Evolutionary conservation across 495 filamentous ascomycete species (phyloP).

Genomic region (Podospora appendiculata): DNA sequence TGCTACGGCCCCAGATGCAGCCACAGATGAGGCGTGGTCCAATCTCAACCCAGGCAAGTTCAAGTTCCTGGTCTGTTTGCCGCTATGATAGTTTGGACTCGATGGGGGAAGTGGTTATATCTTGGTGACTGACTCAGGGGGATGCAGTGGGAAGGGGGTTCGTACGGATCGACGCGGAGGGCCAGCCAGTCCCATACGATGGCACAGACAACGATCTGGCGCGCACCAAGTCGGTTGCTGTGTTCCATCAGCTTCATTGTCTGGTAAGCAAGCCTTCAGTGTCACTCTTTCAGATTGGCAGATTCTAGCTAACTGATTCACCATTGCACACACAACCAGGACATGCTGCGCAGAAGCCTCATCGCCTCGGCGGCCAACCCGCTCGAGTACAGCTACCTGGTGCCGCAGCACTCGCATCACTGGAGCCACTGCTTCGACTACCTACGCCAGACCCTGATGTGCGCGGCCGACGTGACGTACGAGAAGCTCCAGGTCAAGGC

Average conservation of each 20-base stretch:
- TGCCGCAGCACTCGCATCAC: conserved; percentile 1
- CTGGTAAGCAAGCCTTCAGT: background rate
- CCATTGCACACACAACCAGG: background rate
- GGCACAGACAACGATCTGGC: background rate
- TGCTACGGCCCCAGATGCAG: background rate
- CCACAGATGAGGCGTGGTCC: background rate
- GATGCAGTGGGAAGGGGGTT: background rate
- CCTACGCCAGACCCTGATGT: conserved; percentile 1
- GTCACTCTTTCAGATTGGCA: background rate
- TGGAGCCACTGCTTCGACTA: conserved; percentile 5
- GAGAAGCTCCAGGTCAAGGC: background rate
- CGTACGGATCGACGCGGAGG: background rate
- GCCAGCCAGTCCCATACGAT: background rate
- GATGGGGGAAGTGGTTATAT: background rate
- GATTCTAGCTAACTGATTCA: background rate
- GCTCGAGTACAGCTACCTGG: conserved; percentile 1
- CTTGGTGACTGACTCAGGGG: background rate
- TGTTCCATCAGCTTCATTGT: conserved; percentile 2
- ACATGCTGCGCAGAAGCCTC: background rate
- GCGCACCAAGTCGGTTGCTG: background rate
- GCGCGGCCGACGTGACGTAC: background rate
- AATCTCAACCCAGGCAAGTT: background rate
- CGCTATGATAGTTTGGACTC: background rate
- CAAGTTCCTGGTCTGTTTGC: background rate
- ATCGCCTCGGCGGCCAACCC: conserved; percentile 1